Conservation (phyloP, 345 rosid genomes). For the Pugionium dolabratum region DNA sequence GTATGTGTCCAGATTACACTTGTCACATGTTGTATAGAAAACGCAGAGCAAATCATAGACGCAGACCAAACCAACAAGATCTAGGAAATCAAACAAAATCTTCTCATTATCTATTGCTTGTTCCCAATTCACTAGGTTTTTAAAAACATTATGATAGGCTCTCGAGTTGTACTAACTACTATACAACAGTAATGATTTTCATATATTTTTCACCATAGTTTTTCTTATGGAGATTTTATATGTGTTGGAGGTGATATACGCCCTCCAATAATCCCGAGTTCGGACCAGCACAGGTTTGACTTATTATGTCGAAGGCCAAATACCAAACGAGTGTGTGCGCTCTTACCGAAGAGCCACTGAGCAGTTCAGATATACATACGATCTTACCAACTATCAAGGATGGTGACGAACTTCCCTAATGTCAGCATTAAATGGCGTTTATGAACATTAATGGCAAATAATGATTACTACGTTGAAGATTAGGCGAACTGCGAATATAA, state of each 20-base stretch:
- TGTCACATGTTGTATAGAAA: background rate
- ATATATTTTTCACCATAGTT: background rate
- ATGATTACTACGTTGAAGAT: too few species aligned
- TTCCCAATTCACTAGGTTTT: background rate
- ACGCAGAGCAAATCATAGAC: background rate
- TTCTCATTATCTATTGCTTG: background rate
- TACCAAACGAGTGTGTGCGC: too few species aligned
- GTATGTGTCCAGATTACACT: background rate
- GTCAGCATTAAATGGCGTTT: too few species aligned
- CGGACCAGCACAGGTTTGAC: too few species aligned
- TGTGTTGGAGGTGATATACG: background rate
- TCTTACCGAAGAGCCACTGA: too few species aligned
- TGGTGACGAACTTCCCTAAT: too few species aligned
- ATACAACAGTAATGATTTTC: background rate
- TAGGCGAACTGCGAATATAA: too few species aligned
- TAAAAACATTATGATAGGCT: background rate
- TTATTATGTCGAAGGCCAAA: too few species aligned
- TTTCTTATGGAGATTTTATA: background rate
- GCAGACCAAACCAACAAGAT: slow-evolving; percentile 13
- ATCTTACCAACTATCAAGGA: too few species aligned
- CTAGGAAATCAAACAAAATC: background rate
- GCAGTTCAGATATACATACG: too few species aligned
- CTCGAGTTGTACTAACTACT: background rate
- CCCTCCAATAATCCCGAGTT: too few species aligned
- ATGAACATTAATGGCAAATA: too few species aligned